Evolutionary conservation across 805 yeast genomes (phyloP), one percentile per base, ranked within the genome.

Genomic region (Metschnikowia chrysomelidarum): DNA sequence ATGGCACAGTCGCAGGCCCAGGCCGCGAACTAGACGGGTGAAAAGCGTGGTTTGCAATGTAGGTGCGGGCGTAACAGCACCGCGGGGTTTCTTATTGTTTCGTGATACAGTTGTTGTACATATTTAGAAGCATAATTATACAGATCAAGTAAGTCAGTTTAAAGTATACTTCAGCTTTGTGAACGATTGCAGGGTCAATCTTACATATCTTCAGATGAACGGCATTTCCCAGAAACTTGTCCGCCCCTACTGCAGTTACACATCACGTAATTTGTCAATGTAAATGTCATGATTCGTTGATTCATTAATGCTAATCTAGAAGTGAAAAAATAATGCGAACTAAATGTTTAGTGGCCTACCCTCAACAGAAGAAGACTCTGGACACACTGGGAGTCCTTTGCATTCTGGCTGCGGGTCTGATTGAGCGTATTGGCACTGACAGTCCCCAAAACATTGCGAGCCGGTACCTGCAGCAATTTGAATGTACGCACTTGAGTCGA

Each of bases 1-100:
- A 53, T 55, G 49, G 64, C 67, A 17, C 46, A 47, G 44, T 33
- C 41, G 19, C 45, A 41, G 37, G 40, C 44, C 18, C 40, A 36
- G 41, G 27, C 38, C 24, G 35, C 35, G 17, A 32, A 32, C 35
- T 32, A 17, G 17, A 15, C 19, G 28, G 18, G 34, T 16, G 9
- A n/a, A n/a, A 11, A n/a, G n/a, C n/a, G n/a, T n/a, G n/a, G n/a
- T 24, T 30, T 30, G 21, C 16, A 11, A 9, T 9, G 13, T 3
- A 13, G 14, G n/a, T 10, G 24, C 24, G n/a, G n/a, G n/a, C n/a
- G n/a, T n/a, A n/a, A n/a, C n/a, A n/a, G n/a, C n/a, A n/a, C n/a
- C n/a, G n/a, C n/a, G n/a, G n/a, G n/a, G n/a, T n/a, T n/a, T n/a
- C n/a, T n/a, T n/a, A n/a, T n/a, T n/a, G n/a, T n/a, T n/a, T n/a